phyloP scores from a whole-genome alignment of 2,329 filamentous ascomycete species.

The Sporothrix schenckii region DNA sequence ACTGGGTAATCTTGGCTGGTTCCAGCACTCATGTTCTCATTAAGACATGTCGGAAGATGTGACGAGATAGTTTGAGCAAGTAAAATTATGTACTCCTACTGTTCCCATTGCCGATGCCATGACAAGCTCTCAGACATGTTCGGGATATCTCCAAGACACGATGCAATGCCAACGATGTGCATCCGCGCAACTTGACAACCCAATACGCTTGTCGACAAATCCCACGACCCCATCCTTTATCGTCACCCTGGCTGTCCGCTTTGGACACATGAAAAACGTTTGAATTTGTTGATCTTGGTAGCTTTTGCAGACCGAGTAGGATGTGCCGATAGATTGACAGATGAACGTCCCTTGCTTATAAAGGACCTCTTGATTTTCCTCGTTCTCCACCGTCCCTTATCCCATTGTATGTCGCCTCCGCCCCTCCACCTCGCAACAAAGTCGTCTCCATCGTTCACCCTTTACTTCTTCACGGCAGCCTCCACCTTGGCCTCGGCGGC shows the following conservation, averaged over 20 bases:
- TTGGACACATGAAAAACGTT: neutral
- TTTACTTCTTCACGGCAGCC: constrained; percentile 49
- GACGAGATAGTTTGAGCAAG: too few relatives aligned
- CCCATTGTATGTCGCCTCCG: neutral
- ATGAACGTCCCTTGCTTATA: neutral
- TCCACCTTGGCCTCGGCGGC: constrained; percentile 49
- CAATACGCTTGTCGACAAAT: too few relatives aligned
- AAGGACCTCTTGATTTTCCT: neutral
- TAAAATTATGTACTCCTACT: too few relatives aligned
- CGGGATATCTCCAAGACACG: too few relatives aligned
- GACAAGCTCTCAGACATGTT: too few relatives aligned
- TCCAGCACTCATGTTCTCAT: neutral
- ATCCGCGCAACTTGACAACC: too few relatives aligned
- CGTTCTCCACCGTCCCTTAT: neutral
- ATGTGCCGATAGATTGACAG: too few relatives aligned
- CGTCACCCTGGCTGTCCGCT: neutral
- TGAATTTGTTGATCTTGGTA: neutral
- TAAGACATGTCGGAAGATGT: neutral
- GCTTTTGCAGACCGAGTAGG: neutral
- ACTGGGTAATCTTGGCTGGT: neutral
- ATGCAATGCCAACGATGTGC: neutral
- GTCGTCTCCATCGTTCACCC: neutral
- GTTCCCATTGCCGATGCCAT: too few relatives aligned
- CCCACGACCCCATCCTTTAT: neutral
- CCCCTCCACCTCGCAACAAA: neutral